Percentiles rank a stretch among this genome's conserved stretches.
Conservation (phyloP, 768 basidiomycete species). For the Fomitopsis serialis region DNA sequence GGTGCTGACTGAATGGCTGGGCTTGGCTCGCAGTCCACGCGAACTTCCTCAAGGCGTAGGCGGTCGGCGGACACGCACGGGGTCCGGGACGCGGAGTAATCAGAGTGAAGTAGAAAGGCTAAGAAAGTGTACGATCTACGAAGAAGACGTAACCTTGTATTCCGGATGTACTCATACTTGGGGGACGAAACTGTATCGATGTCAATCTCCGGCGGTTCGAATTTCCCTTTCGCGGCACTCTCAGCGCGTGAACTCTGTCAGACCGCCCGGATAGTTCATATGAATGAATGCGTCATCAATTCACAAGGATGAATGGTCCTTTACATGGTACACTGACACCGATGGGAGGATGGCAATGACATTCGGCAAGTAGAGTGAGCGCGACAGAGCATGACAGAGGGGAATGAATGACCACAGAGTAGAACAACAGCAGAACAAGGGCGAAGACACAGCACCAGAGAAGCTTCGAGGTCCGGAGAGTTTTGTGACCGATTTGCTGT, state of each 20-base stretch:
- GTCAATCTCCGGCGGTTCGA: neutral
- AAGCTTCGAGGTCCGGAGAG: neutral
- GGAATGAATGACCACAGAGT: neutral
- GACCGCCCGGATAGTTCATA: too few relatives aligned
- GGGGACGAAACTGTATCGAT: constrained; percentile 8
- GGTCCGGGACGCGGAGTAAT: neutral
- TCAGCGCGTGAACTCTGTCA: too few relatives aligned
- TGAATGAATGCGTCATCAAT: too few relatives aligned
- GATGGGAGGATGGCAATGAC: neutral
- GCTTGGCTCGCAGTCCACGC: constrained; percentile 62
- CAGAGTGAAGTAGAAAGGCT: constrained; percentile 3
- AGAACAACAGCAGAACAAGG: too few relatives aligned
- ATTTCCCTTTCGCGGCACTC: neutral
- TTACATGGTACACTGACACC: neutral
- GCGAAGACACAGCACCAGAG: too few relatives aligned
- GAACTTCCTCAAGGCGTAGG: constrained; percentile 73
- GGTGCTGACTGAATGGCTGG: constrained; percentile 12
- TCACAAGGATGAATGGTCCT: too few relatives aligned
- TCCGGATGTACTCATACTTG: neutral
- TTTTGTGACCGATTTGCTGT: neutral
- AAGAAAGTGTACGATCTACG: constrained; percentile 2
- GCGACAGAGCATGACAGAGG: neutral
- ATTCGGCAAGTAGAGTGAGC: neutral
- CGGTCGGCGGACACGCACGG: neutral
- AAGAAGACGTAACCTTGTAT: constrained; percentile 3